These are phyloP conservation scores for Clavaria fumosa DNA, from an alignment of 768 basidiomycete species.

Conservation along the genomic window DNA sequence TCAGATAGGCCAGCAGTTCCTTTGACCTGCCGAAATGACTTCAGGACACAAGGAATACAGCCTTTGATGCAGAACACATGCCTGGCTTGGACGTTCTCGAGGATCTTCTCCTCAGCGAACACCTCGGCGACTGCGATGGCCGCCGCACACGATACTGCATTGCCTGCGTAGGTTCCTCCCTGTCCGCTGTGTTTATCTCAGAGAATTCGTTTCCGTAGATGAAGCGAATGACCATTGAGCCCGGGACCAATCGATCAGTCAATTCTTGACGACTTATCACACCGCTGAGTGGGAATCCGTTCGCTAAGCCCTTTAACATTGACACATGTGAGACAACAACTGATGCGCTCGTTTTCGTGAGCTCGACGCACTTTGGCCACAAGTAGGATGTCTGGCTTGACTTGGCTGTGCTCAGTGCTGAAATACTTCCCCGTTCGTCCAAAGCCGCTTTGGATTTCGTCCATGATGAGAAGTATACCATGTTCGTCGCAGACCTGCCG, in stretches of 20 bases:
- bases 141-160: constrained; percentile 85
- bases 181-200: constrained; percentile 11
- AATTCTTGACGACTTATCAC: constrained; percentile 69
- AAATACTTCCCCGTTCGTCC: constrained; percentile 76
- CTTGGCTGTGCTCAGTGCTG: constrained; percentile 68
- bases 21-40: constrained; percentile 31
- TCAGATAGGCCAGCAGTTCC: constrained; percentile 53
- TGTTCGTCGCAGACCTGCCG: constrained; percentile 78
- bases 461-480: constrained; percentile 68
- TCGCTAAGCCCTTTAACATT: constrained; percentile 52
- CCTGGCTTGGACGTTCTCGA: constrained; percentile 67
- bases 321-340: not conserved
- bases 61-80: constrained; percentile 15
- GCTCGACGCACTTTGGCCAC: constrained; percentile 58
- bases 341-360: not conserved
- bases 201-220: not conserved
- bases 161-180: constrained; percentile 89
- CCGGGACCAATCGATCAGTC: constrained; percentile 63
- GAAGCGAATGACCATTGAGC: constrained; percentile 49
- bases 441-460: constrained; percentile 86
- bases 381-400: constrained; percentile 76
- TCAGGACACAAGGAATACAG: constrained; percentile 1
- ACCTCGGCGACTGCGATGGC: constrained; percentile 68
- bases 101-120: constrained; percentile 65
- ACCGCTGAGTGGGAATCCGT: constrained; percentile 88